These are phyloP conservation scores for Calophaca sinica DNA, from an alignment of 306 rosid species.

Conservation along the genomic window DNA sequence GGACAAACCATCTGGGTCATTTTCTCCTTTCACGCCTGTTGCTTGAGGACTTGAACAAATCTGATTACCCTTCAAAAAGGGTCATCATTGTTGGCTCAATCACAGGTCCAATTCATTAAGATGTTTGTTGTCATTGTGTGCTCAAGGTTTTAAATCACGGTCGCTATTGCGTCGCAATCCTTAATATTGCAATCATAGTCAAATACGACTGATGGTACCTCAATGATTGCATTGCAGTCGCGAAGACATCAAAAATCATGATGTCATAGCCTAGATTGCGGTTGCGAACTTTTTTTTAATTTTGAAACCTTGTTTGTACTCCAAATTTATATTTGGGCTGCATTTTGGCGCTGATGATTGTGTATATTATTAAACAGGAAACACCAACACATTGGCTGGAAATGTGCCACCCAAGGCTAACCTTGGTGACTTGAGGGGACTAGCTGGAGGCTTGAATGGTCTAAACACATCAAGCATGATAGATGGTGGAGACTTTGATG, in stretches of 20 bases:
- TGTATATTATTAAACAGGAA: constrained; percentile 55
- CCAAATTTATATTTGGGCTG: not conserved
- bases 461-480: constrained; percentile 86
- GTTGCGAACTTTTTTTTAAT: too few species aligned
- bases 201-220: too few species aligned
- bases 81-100: constrained; percentile 90
- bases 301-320: too few species aligned
- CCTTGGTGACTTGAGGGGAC: constrained; percentile 92
- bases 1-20: constrained; percentile 91
- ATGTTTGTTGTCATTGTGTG: not conserved
- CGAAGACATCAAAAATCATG: too few species aligned
- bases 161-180: too few species aligned
- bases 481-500: constrained; percentile 85
- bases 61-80: constrained; percentile 81
- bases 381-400: constrained; percentile 55
- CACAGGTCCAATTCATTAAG: constrained; percentile 58
- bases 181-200: too few species aligned
- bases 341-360: constrained; percentile 30
- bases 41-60: constrained; percentile 75
- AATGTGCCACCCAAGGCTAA: constrained; percentile 88
- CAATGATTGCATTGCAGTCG: too few species aligned
- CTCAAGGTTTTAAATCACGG: too few species aligned
- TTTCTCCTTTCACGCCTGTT: constrained; percentile 83
- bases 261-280: too few species aligned
- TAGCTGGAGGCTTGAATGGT: constrained; percentile 76